A percentile compares a stretch with the other conserved stretches of the same genome.
Evolutionary conservation across 495 filamentous ascomycete genomes (phyloP).

Genomic region (Lineolata rhizophorae): DNA sequence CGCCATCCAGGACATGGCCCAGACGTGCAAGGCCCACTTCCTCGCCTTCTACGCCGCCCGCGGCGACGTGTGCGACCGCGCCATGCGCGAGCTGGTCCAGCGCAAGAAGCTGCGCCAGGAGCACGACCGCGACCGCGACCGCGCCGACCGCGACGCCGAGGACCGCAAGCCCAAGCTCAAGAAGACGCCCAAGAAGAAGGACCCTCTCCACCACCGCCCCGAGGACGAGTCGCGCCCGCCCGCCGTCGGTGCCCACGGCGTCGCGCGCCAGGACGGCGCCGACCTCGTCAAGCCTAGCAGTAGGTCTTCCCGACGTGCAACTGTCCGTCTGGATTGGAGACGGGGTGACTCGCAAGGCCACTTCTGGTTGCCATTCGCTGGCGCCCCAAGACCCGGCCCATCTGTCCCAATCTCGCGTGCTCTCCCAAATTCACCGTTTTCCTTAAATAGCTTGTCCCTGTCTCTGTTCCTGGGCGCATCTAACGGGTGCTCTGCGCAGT

Average conservation of each 20-base stretch:
- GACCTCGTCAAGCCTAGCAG: slow-evolving; percentile 18
- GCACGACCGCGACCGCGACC: slow-evolving; percentile 13
- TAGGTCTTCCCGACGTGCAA: neutral
- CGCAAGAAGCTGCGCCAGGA: slow-evolving; percentile 28
- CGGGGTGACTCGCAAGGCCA: neutral
- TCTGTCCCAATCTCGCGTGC: no score
- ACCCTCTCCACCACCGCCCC: neutral
- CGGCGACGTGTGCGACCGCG: slow-evolving; percentile 15
- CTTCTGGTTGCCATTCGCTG: neutral
- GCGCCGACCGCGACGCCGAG: slow-evolving; percentile 11
- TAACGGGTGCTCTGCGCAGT: neutral
- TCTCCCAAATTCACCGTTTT: no score
- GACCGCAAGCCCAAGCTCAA: slow-evolving; percentile 12
- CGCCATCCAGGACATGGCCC: slow-evolving; percentile 9
- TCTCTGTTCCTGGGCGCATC: neutral
- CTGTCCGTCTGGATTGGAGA: neutral
- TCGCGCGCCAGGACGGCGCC: slow-evolving; percentile 20
- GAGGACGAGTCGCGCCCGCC: slow-evolving; percentile 15
- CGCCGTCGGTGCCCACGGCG: slow-evolving; percentile 19
- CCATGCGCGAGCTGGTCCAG: slow-evolving; percentile 71
- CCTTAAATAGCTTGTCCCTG: neutral
- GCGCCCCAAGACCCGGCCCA: neutral
- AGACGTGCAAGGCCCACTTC: slow-evolving; percentile 8
- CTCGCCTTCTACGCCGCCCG: slow-evolving; percentile 6
- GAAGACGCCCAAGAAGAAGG: neutral